Evolutionary conservation across 2,329 filamentous ascomycete species (phyloP).

Genomic region (Fusarium circinatum): DNA sequence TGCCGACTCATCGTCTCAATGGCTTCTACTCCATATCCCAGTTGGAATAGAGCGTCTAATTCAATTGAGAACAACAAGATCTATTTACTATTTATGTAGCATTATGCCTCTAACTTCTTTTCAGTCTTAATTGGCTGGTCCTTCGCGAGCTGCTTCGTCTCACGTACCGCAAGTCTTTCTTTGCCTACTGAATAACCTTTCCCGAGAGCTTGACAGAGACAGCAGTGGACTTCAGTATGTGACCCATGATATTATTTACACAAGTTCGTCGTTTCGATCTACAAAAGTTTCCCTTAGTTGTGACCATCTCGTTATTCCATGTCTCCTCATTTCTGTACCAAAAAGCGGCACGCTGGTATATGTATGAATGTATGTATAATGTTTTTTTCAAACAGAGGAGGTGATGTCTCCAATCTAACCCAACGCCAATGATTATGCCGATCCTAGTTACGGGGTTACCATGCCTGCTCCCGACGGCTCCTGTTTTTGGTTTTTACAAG

Average conservation of each 20-base stretch:
- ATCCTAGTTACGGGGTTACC: slow-evolving; percentile 1
- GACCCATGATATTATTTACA: neutral
- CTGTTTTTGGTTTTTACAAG: slow-evolving; percentile 37
- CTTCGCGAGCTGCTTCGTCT: neutral
- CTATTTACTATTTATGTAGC: accelerated
- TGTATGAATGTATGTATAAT: slow-evolving; percentile 11
- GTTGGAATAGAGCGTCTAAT: neutral
- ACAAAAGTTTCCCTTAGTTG: neutral
- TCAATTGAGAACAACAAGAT: neutral
- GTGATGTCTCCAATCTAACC: slow-evolving; percentile 38
- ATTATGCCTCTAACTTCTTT: neutral
- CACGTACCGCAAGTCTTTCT: neutral
- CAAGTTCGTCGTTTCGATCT: neutral
- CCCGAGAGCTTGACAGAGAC: neutral
- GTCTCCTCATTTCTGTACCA: slow-evolving; percentile 6
- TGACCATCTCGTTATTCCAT: neutral
- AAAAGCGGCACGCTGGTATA: slow-evolving; percentile 7
- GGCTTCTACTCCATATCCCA: neutral
- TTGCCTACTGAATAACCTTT: neutral
- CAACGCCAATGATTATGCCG: slow-evolving; percentile 43
- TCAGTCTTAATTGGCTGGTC: accelerated
- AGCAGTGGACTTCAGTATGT: neutral
- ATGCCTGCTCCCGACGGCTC: slow-evolving; percentile 8
- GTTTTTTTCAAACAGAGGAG: slow-evolving; percentile 23
- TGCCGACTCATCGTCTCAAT: accelerated